These are phyloP conservation scores for Talaromyces piceae DNA, from an alignment of 2,329 filamentous ascomycete species.

Conservation along the genomic window DNA sequence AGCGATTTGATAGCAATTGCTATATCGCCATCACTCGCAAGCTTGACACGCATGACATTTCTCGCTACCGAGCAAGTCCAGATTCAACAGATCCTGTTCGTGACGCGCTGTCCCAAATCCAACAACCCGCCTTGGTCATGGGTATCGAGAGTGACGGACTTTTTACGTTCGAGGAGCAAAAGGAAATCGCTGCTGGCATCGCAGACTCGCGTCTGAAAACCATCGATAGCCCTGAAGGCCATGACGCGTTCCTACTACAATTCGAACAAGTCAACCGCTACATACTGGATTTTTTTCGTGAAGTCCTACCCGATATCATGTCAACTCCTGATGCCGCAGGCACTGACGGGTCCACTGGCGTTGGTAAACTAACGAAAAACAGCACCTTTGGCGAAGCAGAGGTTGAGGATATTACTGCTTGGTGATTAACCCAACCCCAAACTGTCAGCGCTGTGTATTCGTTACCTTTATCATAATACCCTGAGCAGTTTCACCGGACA, in stretches of 20 bases:
- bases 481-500: not conserved
- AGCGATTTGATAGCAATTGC: slow-evolving; percentile 95
- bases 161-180: slow-evolving; percentile 94
- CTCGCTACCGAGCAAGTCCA: slow-evolving; percentile 56
- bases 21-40: slow-evolving; percentile 99
- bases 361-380: slow-evolving; percentile 65
- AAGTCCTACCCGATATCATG: slow-evolving; percentile 87
- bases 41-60: slow-evolving; percentile 93
- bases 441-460: not conserved
- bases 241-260: slow-evolving; percentile 92
- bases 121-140: slow-evolving; percentile 83
- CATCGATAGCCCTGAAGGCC: slow-evolving; percentile 90
- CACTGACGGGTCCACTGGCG: slow-evolving; percentile 43
- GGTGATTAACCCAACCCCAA: slow-evolving; percentile 44
- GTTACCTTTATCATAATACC: not conserved
- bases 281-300: slow-evolving; percentile 72
- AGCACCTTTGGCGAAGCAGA: slow-evolving; percentile 95
- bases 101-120: slow-evolving; percentile 70
- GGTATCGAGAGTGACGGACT: slow-evolving; percentile 94
- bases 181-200: slow-evolving; percentile 79
- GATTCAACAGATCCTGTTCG: slow-evolving; percentile 47
- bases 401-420: slow-evolving; percentile 91
- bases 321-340: slow-evolving; percentile 45
- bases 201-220: slow-evolving; percentile 69
- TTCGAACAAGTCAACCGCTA: slow-evolving; percentile 95